Evolutionary conservation across 805 yeast genomes (phyloP).

Genomic region (Suhomyces sp.): DNA sequence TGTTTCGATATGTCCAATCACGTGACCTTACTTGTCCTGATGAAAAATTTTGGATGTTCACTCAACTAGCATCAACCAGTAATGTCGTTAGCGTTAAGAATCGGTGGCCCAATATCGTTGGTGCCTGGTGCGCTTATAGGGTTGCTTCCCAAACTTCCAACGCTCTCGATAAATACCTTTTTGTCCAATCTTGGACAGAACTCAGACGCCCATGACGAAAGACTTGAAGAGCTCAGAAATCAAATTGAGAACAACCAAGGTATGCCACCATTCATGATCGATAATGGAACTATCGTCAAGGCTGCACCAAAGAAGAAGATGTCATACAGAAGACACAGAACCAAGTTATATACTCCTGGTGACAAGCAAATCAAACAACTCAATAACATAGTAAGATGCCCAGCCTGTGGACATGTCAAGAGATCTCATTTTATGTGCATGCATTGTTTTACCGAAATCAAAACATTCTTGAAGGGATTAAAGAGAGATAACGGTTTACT

Average conservation of each 20-base stretch:
- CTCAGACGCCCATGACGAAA: conserved; percentile 14
- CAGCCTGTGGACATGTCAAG: conserved; percentile 91
- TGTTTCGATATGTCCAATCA: neutral
- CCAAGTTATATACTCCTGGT: conserved; percentile 78
- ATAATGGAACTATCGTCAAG: conserved; percentile 63
- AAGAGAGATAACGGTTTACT: conserved; percentile 28
- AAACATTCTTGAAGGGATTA: conserved; percentile 63
- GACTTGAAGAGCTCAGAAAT: conserved; percentile 38
- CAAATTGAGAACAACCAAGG: conserved; percentile 34
- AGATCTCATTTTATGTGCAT: conserved; percentile 88
- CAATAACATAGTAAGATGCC: conserved; percentile 81
- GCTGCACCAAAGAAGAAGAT: conserved; percentile 96
- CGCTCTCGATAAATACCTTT: conserved; percentile 3
- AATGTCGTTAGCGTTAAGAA: conserved; percentile 27
- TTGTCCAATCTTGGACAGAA: neutral
- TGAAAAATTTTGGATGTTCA: conserved; percentile 1
- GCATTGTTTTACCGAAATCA: conserved; percentile 85
- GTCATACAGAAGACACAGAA: conserved; percentile 83
- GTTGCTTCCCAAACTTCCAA: conserved; percentile 12
- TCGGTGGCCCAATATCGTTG: conserved; percentile 10
- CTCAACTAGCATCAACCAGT: neutral
- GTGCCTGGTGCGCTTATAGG: conserved; percentile 5
- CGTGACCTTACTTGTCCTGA: neutral
- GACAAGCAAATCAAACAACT: conserved; percentile 75
- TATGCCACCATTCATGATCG: conserved; percentile 44